Evolutionary conservation across 331 rosid species (phyloP), one percentile per base, ranked within the genome.

Genomic region (Spiraea crenata): DNA sequence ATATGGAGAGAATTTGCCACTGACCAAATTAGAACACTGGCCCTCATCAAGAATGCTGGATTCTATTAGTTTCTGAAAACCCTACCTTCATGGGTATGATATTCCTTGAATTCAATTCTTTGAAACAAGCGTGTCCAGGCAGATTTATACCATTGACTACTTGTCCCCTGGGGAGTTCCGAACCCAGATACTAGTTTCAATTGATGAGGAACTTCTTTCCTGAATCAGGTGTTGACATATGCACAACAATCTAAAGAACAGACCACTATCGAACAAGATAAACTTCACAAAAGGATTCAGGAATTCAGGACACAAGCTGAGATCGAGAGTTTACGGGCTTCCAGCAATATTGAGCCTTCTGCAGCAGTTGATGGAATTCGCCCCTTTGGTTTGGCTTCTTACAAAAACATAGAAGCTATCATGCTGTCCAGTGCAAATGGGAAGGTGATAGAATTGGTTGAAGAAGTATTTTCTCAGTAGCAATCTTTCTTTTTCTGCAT

Each of bases 241-340:
- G 90, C 99, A 54, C 99, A 95, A 69, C 99, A 95, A 72, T 87
- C 97, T 68, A 95, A 91, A 89, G 99, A 95, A 73, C 81, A 75
- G 85, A 90, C 96, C 51, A 95, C 86, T 65, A 41, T 89, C 78
- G 99, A 95, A 81, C 96, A 91, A 91, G 99, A 91, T 75, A 91
- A 84, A 90, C 99, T 95, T 82, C 97, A 93, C 77, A 89, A 89
- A 79, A 82, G 99, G 84, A 95, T 95, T 76, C 99, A 91, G 82
- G 97, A 95, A 79, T 95, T 82, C 73, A 83, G 99, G 78, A 89
- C 95, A 68, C 99, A 91, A 75, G 88, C 95, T 14, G 92, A 95
- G 88, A 75, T 95, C 76, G 92, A 91, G 70, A 84, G 67, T 57
- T 49, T 74, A 57, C 86, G 71, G 73, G 92, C 85, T 80, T 87